A percentile compares a stretch with the other conserved stretches of the same genome.
Conservation (phyloP, 805 yeast genomes). For the Ogataea nitratoaversa region DNA sequence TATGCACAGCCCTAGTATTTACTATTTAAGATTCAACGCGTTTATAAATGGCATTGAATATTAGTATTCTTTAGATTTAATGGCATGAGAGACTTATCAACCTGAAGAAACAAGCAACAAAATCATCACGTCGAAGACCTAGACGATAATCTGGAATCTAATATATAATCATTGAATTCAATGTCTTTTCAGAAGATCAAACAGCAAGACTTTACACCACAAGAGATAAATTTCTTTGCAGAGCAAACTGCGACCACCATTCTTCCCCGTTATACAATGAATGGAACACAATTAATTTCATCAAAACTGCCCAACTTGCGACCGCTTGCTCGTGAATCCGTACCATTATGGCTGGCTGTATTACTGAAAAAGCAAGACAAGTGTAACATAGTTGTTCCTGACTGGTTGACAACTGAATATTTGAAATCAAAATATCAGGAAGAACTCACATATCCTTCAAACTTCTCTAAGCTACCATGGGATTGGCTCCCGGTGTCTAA, state of each 20-base stretch:
- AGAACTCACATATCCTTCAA: conserved; percentile 53
- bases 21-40: not conserved
- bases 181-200: conserved; percentile 64
- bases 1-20: not conserved
- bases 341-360: conserved; percentile 88
- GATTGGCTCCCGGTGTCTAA: conserved; percentile 85
- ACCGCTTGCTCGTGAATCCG: conserved; percentile 63
- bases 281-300: conserved; percentile 61
- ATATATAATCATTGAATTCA: no score
- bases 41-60: not conserved
- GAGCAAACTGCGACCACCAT: conserved; percentile 73
- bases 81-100: no score
- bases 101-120: no score
- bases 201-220: conserved; percentile 58
- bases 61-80: no score
- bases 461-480: conserved; percentile 75
- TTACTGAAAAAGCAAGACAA: conserved; percentile 78
- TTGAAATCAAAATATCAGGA: conserved; percentile 58
- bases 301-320: conserved; percentile 52
- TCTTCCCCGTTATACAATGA: conserved; percentile 74
- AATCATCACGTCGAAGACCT: no score
- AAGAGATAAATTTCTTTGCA: conserved; percentile 79
- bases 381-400: conserved; percentile 81
- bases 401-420: conserved; percentile 63
- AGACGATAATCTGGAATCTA: no score